phyloP scores from a whole-genome alignment of 225 moss, liverwort and hornwort genomes.

The Physcomitrium patens region DNA sequence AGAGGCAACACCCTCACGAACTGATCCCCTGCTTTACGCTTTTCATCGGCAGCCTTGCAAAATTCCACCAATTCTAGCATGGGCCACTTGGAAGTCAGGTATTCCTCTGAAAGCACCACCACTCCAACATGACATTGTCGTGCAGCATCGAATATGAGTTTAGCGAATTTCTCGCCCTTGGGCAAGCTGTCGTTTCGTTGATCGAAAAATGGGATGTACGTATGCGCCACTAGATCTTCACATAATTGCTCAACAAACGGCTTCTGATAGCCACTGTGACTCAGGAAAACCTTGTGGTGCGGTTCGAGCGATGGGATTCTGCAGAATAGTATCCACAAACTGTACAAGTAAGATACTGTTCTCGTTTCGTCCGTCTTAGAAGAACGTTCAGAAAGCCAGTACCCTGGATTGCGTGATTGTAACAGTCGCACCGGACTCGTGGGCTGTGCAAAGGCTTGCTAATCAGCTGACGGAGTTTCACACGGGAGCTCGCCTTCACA shows the following conservation, averaged over 20 bases:
- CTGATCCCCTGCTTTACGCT: neutral
- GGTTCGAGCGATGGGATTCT: neutral
- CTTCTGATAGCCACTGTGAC: neutral
- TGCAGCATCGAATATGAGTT: slow-evolving; percentile 8
- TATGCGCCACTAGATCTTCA: neutral
- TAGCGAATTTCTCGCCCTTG: neutral
- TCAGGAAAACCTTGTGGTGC: neutral
- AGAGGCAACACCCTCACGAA: neutral
- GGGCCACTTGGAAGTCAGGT: slow-evolving; percentile 16
- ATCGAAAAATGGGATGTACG: neutral
- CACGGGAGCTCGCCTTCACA: too few relatives aligned
- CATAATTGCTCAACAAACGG: neutral
- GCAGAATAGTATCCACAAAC: too few relatives aligned
- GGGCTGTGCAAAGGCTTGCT: too few relatives aligned
- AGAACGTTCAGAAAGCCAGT: too few relatives aligned
- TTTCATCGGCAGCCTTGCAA: neutral
- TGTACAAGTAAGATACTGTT: too few relatives aligned
- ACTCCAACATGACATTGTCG: slow-evolving; percentile 1
- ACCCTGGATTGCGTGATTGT: too few relatives aligned
- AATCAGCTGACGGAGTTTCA: too few relatives aligned
- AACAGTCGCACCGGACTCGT: too few relatives aligned
- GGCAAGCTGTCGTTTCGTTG: neutral
- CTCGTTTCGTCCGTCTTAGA: too few relatives aligned
- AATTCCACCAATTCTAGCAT: slow-evolving; percentile 11
- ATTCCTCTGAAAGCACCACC: neutral